Evolutionary conservation across 805 yeast species (phyloP), one percentile per base, ranked within the genome.

Genomic region (Phaffomyces antillensis): DNA sequence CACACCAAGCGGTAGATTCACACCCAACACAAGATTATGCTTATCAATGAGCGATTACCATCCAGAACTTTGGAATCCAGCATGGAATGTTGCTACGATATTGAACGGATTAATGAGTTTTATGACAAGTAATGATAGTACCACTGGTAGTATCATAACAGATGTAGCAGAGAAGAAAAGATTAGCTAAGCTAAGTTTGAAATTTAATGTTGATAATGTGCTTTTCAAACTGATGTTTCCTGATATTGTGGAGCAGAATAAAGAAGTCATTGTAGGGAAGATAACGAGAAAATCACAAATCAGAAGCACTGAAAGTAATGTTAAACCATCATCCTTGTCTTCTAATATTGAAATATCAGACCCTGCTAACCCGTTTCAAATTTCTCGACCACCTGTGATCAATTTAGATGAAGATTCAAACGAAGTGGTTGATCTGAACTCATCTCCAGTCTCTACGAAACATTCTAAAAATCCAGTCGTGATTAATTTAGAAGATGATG

Each of bases 31-130:
- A 3, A 68, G 93, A 41, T 71, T 90, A 20, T 90, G 97, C 64
- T 68, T 90, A 36, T 79, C 89, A 10, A 88, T 90, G 79, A 83
- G 95, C 56, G 96, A 89, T 64, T 90, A 76, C 62, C 97, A 90
- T 56, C 96, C 96, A 5, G 93, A 89, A 60, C 70, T 83, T 2
- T 90, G 97, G 97, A 89, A 90, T 62, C 96, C 97, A 1, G 86
- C 95, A 5, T 90, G 96, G 96, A 79, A 87, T 31, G 96, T 90
- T 33, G 72, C 86, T 30, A 87, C 96, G 0, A 90, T 90, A 20
- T 71, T 90, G 52, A 84, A 83, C 4, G 97, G 96, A 0, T 67
- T 90, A 32, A 65, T 89, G 51, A 86, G 96, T 59, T 90, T 90
- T 58, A 90, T 90, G 96, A 86, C 91, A 1, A 79, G 90, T 9